Evolutionary conservation across 2,329 filamentous ascomycete genomes (phyloP), one percentile per base, ranked within the genome.

Genomic region (Fusarium coicis): DNA sequence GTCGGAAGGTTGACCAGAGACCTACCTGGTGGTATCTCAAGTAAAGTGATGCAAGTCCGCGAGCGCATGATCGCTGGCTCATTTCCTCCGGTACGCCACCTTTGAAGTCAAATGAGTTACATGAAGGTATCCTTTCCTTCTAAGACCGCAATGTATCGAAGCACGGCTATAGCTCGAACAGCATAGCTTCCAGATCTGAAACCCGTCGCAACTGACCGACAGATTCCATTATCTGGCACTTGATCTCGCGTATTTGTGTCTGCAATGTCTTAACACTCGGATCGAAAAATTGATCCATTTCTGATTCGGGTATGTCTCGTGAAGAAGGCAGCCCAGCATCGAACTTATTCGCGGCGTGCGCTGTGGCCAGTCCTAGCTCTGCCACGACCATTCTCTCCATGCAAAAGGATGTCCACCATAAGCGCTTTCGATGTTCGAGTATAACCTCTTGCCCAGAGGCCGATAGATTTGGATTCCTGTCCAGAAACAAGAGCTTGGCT

Each of bases 311-410:
- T 8, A 34, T 12, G 4, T 34, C 39, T 26, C 10, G n/a, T 32
- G 12, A 34, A 11, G 39, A 56, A 26, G 39, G 28, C 0, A 44
- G 16, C 2, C 12, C 12, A 6, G 23, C n/a, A 15, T 34, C 39
- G 19, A 55, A 14, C 21, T 9, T 56, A 2, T 23, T 56, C 28
- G 30, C 16, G 2, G 19, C 50, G n/a, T 54, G 50, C 14, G 50
- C 50, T 30, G 50, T 36, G 23, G 50, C 36, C 14, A 54, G 36
- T 21, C 50, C 36, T 4, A 42, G 40, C 40, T 54, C 50, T 5
- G 36, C 50, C 19, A 54, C 50, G 16, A 54, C 50, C 50, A 54
- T 54, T 21, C 50, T 54, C 21, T 54, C 50, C 50, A 54, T 54
- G 7, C 50, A 54, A 28, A 40, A 40, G 9, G 50, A 30, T 10